Conservation (phyloP, 2,329 filamentous ascomycete species). For the Trichoderma harzianum region DNA sequence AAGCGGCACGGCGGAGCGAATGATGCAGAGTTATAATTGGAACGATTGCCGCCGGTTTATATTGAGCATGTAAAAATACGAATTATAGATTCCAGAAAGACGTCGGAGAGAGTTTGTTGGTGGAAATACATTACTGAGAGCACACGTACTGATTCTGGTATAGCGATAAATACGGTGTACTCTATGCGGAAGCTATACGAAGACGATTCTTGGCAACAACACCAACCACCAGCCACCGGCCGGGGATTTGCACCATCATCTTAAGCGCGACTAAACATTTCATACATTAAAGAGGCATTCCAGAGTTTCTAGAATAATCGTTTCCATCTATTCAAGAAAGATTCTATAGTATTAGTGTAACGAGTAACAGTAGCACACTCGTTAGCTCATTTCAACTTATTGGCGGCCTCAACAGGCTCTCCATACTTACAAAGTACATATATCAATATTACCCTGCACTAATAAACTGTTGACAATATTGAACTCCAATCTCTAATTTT, state of each 20-base stretch:
- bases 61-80: not conserved
- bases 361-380: not conserved
- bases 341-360: not conserved
- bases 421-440: not conserved
- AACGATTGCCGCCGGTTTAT: not conserved
- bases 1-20: conserved; percentile 4
- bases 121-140: not conserved
- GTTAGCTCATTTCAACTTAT: not conserved
- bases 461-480: not conserved
- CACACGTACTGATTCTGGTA: not conserved
- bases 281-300: not conserved
- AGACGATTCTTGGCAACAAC: not conserved
- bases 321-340: not conserved
- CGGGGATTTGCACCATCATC: not conserved
- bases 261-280: not conserved
- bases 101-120: not conserved
- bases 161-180: not conserved
- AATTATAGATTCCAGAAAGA: not conserved
- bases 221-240: not conserved
- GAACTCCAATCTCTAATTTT: too few relatives aligned
- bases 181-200: not conserved
- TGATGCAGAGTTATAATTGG: not conserved
- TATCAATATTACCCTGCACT: not conserved
- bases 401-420: not conserved
- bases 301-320: not conserved